Percentiles rank a stretch among this genome's conserved stretches.
phyloP scores from a whole-genome alignment of 2,329 filamentous ascomycete species.

The Nemania bipapillata region DNA sequence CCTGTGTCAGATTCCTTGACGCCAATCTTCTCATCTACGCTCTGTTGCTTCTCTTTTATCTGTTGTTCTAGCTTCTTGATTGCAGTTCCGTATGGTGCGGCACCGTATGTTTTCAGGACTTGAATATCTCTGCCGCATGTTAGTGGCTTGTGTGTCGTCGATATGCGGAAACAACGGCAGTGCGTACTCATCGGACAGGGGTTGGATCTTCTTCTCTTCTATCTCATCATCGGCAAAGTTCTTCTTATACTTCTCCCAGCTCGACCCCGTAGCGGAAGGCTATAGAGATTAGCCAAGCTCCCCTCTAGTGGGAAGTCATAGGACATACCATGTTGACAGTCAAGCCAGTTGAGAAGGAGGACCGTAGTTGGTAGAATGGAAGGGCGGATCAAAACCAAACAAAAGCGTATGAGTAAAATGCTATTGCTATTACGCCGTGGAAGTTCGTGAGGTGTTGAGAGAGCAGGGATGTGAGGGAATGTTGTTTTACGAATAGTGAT shows the following conservation, averaged over 20 bases:
- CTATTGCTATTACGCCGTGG: background rate
- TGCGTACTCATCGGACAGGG: conserved; percentile 91
- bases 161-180: conserved; percentile 11
- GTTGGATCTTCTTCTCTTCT: conserved; percentile 99
- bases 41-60: conserved; percentile 98
- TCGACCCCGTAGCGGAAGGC: conserved; percentile 92
- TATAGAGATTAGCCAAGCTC: conserved; percentile 54
- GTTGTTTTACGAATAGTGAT: conserved; percentile 31
- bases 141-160: conserved; percentile 37
- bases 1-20: conserved; percentile 98
- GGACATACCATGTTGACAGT: conserved; percentile 46
- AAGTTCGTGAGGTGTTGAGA: background rate
- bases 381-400: background rate
- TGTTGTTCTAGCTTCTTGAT: conserved; percentile 98
- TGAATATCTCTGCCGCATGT: conserved; percentile 84
- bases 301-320: conserved; percentile 8
- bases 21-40: conserved; percentile 98
- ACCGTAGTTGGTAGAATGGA: background rate
- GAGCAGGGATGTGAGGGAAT: conserved; percentile 16
- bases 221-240: conserved; percentile 95
- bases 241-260: conserved; percentile 99
- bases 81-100: conserved; percentile 90
- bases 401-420: background rate
- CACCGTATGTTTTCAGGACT: conserved; percentile 98
- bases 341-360: conserved; percentile 17